These are phyloP conservation scores for Penicillium angulare DNA, from an alignment of 495 filamentous ascomycete species.

Conservation along the genomic window DNA sequence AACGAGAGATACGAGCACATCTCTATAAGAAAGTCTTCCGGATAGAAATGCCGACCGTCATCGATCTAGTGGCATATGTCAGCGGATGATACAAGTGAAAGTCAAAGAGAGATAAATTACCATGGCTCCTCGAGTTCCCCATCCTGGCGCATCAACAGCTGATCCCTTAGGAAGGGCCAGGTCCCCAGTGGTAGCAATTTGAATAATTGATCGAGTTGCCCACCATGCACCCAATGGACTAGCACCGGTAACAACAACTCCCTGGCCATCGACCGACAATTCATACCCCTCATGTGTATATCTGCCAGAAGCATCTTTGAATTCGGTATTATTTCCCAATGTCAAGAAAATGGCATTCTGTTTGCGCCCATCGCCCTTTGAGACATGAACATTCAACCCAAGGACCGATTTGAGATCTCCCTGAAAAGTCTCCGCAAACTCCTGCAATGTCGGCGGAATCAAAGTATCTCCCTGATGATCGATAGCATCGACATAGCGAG, in stretches of 20 bases:
- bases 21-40: slow-evolving; percentile 49
- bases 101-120: slow-evolving; percentile 2
- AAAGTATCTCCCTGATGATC: slow-evolving; percentile 43
- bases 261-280: slow-evolving; percentile 32
- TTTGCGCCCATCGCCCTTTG: slow-evolving; percentile 8
- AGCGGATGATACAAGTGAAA: background rate
- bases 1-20: slow-evolving; percentile 53
- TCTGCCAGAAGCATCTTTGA: slow-evolving; percentile 38
- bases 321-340: slow-evolving; percentile 37
- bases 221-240: slow-evolving; percentile 53
- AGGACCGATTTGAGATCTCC: slow-evolving; percentile 33
- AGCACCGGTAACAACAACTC: slow-evolving; percentile 46
- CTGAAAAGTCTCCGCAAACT: slow-evolving; percentile 44
- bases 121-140: slow-evolving; percentile 48
- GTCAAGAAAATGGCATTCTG: slow-evolving; percentile 45
- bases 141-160: slow-evolving; percentile 46
- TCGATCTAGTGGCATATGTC: slow-evolving; percentile 31
- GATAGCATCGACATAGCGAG: slow-evolving; percentile 30
- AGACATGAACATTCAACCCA: slow-evolving; percentile 24
- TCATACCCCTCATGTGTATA: slow-evolving; percentile 48
- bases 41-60: slow-evolving; percentile 50
- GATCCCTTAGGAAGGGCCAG: slow-evolving; percentile 34
- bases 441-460: slow-evolving; percentile 44
- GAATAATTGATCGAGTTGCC: slow-evolving; percentile 50
- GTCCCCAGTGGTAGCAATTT: slow-evolving; percentile 38